Base-by-base conservation (phyloP, 2,329 filamentous ascomycete species). In the Colletotrichum chlorophyti region DNA sequence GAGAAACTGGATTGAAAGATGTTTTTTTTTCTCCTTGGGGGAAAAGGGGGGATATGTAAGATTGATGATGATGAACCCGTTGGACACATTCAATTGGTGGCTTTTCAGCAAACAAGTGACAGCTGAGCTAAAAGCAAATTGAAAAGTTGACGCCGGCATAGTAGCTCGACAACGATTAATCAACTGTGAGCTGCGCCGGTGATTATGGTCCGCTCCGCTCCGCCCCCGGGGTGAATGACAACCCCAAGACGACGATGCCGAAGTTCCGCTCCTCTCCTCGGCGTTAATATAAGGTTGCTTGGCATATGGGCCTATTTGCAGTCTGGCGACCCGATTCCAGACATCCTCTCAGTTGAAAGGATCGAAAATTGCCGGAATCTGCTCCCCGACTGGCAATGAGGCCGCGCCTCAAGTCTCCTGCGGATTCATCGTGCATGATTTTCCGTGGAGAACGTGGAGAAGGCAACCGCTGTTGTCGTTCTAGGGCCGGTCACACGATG, bases 231-330 rank as follows among this genome's bases (percentile, higher is more conserved):
- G n/a, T n/a, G n/a, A 6, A 35, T 14, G n/a, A 14, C 32, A 15
- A 7, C 32, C n/a, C 50, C 32, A 53, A 53, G 41, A 32, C 41
- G 11, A 17, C 40, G 50, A n/a, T 53, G 50, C 50, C 50, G 50
- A 53, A 24, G 40, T n/a, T 38, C 50, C 50, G n/a, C 17, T 46
- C 41, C 46, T 53, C 40, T 31, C 40, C 40, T 53, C 12, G 40
- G 41, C 26, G 31, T 37, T 46, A 46, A 53, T 53, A 45, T 53
- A 46, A 46, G 32, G 41, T 53, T 45, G 23, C 50, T 53, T 53
- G 50, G 50, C 50, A 32, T 37, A 29, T 38, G 31, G 32, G 17
- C 15, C 32, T 37, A 6, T 29, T 29, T n/a, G 41, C 12, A 32
- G 11, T 35, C 37, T 37, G 19, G n/a, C 9, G 21, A 41, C 26